phyloP scores from a whole-genome alignment of 139 green algal genomes.

The Chlamydomonas incerta region DNA sequence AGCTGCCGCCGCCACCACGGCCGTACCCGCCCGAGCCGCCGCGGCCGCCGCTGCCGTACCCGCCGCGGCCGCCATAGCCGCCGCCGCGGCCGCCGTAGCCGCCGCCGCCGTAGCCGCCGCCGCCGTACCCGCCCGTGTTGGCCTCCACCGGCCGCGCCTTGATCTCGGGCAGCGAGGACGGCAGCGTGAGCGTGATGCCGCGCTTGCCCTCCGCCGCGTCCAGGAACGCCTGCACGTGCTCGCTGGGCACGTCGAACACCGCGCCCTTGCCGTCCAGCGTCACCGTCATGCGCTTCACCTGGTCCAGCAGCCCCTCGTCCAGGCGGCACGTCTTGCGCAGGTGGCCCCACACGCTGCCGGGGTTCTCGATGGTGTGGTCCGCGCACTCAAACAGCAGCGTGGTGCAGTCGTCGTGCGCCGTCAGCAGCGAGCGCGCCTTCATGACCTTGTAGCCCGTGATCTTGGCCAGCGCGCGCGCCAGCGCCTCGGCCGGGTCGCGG shows the following conservation, averaged over 20 bases:
- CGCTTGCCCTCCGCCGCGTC: constrained; percentile 32
- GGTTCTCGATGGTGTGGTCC: constrained; percentile 30
- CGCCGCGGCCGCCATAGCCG: not conserved
- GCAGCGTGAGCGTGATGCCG: constrained; percentile 47
- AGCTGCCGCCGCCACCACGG: not conserved
- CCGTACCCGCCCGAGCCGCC: not conserved
- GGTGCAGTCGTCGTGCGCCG: constrained; percentile 86
- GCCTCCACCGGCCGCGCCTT: constrained; percentile 55
- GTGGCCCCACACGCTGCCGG: constrained; percentile 82
- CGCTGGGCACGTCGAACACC: constrained; percentile 92
- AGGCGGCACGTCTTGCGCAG: constrained; percentile 58
- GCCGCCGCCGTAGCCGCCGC: not conserved
- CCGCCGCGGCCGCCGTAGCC: constrained; percentile 39
- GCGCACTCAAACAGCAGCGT: constrained; percentile 73
- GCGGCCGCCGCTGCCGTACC: not conserved
- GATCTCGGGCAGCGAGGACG: constrained; percentile 72
- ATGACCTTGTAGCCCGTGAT: constrained; percentile 83
- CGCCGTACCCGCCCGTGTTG: constrained; percentile 15
- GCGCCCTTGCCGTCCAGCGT: constrained; percentile 84
- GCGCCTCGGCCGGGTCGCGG: constrained; percentile 66
- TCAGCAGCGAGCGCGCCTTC: constrained; percentile 85
- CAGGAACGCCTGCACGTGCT: constrained; percentile 69
- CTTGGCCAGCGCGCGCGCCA: constrained; percentile 91
- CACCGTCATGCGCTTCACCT: constrained; percentile 88
- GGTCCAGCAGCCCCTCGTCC: constrained; percentile 59